These are phyloP conservation scores for Phytopythium montanum DNA, from an alignment of 352 stramenopile species.

Conservation along the genomic window DNA sequence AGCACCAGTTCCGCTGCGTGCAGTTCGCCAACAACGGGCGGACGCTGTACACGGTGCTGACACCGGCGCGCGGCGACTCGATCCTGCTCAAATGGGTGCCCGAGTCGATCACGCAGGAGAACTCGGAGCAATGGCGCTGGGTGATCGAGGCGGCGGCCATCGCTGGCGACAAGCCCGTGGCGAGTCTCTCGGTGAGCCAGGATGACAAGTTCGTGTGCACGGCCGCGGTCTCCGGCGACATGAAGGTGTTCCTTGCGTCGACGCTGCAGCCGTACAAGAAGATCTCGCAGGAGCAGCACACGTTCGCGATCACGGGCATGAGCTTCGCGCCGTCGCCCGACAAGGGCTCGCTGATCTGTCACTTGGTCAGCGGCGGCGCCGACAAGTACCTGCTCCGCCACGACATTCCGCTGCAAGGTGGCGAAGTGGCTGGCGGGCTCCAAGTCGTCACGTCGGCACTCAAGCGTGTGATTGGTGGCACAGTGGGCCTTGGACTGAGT, in stretches of 20 bases:
- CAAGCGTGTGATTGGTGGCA: slow-evolving; percentile 20
- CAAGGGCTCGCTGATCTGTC: slow-evolving; percentile 28
- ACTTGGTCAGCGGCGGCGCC: slow-evolving; percentile 68
- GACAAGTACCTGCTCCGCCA: slow-evolving; percentile 76
- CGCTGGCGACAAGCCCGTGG: slow-evolving; percentile 67
- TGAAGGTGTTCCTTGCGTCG: slow-evolving; percentile 53
- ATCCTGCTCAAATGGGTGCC: slow-evolving; percentile 82
- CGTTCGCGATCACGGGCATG: slow-evolving; percentile 83
- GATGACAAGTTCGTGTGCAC: slow-evolving; percentile 72
- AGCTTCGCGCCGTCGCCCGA: slow-evolving; percentile 43
- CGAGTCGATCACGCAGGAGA: slow-evolving; percentile 58
- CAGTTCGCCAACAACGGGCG: slow-evolving; percentile 69
- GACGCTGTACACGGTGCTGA: slow-evolving; percentile 71
- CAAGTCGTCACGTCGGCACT: slow-evolving; percentile 29
- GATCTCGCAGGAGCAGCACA: slow-evolving; percentile 54
- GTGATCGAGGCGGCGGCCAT: slow-evolving; percentile 45
- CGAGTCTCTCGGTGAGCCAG: slow-evolving; percentile 70
- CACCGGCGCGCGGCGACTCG: slow-evolving; percentile 65
- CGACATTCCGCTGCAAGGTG: slow-evolving; percentile 50
- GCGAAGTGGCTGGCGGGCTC: slow-evolving; percentile 41
- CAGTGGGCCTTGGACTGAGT: slow-evolving; percentile 45
- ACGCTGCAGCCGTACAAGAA: slow-evolving; percentile 53
- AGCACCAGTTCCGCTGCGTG: slow-evolving; percentile 82
- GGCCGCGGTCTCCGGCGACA: slow-evolving; percentile 67
- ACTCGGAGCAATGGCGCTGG: slow-evolving; percentile 72